Evolutionary conservation across 805 yeast species (phyloP).

Genomic region (Candida bentonensis): DNA sequence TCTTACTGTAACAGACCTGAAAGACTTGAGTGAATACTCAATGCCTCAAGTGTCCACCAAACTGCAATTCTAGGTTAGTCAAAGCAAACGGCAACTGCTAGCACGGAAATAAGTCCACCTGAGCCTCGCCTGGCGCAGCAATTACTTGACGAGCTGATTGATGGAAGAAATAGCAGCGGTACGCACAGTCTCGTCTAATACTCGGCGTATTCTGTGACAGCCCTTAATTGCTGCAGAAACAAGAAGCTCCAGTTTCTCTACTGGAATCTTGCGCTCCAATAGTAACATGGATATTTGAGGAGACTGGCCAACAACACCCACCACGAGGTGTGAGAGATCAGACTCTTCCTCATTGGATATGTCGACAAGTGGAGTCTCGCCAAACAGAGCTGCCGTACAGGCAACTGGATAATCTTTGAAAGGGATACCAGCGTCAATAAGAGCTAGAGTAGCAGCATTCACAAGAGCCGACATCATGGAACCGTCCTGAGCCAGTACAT

Average conservation of each 20-base stretch:
- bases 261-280: slow-evolving; percentile 70
- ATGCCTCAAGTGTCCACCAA: too few species aligned
- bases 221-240: slow-evolving; percentile 80
- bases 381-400: slow-evolving; percentile 66
- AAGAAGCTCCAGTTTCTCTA: slow-evolving; percentile 64
- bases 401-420: slow-evolving; percentile 84
- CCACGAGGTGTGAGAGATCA: slow-evolving; percentile 67
- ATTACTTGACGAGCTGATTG: not conserved
- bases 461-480: slow-evolving; percentile 67
- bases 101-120: too few species aligned
- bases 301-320: slow-evolving; percentile 73
- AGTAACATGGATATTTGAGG: slow-evolving; percentile 66
- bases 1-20: too few species aligned
- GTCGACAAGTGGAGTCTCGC: slow-evolving; percentile 67
- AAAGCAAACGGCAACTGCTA: too few species aligned
- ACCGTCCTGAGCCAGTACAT: slow-evolving; percentile 83
- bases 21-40: too few species aligned
- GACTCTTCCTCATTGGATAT: slow-evolving; percentile 69
- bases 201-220: slow-evolving; percentile 61
- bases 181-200: slow-evolving; percentile 50
- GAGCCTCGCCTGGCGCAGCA: too few species aligned
- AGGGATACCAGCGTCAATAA: slow-evolving; percentile 90
- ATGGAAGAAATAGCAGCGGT: not conserved
- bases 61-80: too few species aligned
- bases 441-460: slow-evolving; percentile 77